These are phyloP conservation scores for Tolypocladium pustulatum DNA, from an alignment of 2,329 filamentous ascomycete species.

Conservation along the genomic window DNA sequence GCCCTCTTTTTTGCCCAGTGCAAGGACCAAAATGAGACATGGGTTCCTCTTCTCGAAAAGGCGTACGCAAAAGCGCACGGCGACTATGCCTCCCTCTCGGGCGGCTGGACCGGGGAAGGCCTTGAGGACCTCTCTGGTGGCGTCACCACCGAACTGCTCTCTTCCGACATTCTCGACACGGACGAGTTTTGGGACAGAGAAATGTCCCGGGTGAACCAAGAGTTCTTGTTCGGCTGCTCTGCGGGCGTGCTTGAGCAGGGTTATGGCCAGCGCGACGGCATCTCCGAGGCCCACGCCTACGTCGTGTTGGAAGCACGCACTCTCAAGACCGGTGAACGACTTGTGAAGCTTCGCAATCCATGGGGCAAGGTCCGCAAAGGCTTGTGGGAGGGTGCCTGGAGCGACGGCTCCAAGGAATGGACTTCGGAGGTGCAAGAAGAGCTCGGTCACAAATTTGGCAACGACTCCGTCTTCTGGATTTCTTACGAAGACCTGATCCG, in stretches of 20 bases:
- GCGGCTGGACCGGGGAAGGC: slow-evolving; percentile 57
- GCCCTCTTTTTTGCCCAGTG: slow-evolving; percentile 72
- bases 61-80: slow-evolving; percentile 79
- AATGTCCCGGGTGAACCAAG: slow-evolving; percentile 67
- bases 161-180: slow-evolving; percentile 63
- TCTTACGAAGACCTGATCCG: slow-evolving; percentile 50
- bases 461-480: slow-evolving; percentile 55
- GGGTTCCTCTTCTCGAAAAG: slow-evolving; percentile 72
- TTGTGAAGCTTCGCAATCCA: slow-evolving; percentile 49
- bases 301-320: slow-evolving; percentile 48
- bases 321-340: slow-evolving; percentile 39
- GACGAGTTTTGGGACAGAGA: slow-evolving; percentile 79
- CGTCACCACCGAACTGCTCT: slow-evolving; percentile 58
- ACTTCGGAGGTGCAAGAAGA: slow-evolving; percentile 46
- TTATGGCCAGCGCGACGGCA: slow-evolving; percentile 49
- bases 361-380: slow-evolving; percentile 49
- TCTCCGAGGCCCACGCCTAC: slow-evolving; percentile 48
- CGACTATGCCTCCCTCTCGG: slow-evolving; percentile 60
- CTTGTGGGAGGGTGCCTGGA: slow-evolving; percentile 50
- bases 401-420: slow-evolving; percentile 51
- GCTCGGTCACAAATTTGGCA: slow-evolving; percentile 48
- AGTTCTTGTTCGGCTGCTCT: slow-evolving; percentile 66
- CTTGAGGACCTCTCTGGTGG: slow-evolving; percentile 54
- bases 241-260: slow-evolving; percentile 53
- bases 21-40: slow-evolving; percentile 68